Base-by-base conservation (phyloP, 2,329 filamentous ascomycete genomes). In the Curvularia sp. region DNA sequence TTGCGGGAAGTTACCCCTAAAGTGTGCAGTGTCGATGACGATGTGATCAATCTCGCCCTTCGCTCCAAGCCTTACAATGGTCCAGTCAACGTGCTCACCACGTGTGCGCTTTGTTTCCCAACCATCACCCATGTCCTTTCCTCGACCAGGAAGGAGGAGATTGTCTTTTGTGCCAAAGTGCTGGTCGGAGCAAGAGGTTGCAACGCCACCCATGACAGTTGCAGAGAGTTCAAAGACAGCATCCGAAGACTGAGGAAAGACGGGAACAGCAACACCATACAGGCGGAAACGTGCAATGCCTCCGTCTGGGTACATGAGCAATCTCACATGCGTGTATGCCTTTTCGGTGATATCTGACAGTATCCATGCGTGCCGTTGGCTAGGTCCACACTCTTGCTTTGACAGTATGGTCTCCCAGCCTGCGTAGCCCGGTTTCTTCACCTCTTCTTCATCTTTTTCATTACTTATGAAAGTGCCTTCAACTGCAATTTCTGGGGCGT, bases 271-370 rank as follows among this genome's bases (percentile, higher is more conserved):
- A 60, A 87, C 84, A 5, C 91, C 91, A 71, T 89, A 93, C 1
- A 94, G 84, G 21, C 90, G 83, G 79, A 94, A 93, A 50, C 91
- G 81, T 38, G 91, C 90, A 69, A 95, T 94, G 48, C 91, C 91
- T 48, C 91, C 91, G 71, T 95, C 91, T 0, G 91, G 90, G 73
- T 92, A 93, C 91, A 93, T 93, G 74, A 91, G 90, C 54, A 95
- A 80, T 32, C 90, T 82, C 39, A 93, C 89, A 74, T 95, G 91
- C 0, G 91, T 93, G 78, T 90, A 93, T 53, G 87, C 84, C 76
- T 90, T 90, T 32, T 79, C 77, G 0, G 86, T 87, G 19, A 73
- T 58, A 18, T 73, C 71, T 15, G 82, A 78, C 15, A 94, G 80
- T 70, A 86, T 83, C 91, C 91, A 95, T 3, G 82, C 89, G 69